Conservation (phyloP, 2,329 filamentous ascomycete genomes). For the Conoideocrella luteorostrata region DNA sequence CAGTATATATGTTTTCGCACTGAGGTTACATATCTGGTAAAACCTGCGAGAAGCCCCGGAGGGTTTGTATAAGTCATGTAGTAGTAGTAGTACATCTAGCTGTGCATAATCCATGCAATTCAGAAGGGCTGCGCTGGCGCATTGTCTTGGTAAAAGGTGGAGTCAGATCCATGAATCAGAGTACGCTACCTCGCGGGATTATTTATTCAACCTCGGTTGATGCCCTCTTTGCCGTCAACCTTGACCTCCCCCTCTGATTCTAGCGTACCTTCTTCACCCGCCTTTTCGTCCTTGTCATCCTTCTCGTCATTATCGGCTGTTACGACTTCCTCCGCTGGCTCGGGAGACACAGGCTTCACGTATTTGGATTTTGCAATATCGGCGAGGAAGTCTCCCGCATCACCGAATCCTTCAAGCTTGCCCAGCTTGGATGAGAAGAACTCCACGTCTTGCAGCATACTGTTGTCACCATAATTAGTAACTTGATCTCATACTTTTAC, state of each 20-base stretch:
- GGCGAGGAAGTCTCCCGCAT: conserved; percentile 63
- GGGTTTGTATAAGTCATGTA: too few species aligned
- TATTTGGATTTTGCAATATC: conserved; percentile 58
- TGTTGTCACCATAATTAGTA: conserved; percentile 25
- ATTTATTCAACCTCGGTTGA: too few species aligned
- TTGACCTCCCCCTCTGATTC: neutral
- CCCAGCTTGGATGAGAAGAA: conserved; percentile 64
- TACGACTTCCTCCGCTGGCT: conserved; percentile 10
- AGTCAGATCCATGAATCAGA: too few species aligned
- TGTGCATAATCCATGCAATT: too few species aligned
- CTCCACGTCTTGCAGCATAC: conserved; percentile 71
- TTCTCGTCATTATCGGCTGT: conserved; percentile 11
- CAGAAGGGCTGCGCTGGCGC: too few species aligned
- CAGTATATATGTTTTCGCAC: too few species aligned
- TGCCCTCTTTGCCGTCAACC: too few species aligned
- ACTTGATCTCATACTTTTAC: neutral
- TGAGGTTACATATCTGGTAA: too few species aligned
- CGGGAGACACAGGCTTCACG: conserved; percentile 21
- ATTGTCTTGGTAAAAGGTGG: too few species aligned
- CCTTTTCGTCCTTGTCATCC: neutral
- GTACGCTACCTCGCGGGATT: too few species aligned
- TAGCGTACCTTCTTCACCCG: neutral
- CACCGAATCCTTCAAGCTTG: conserved; percentile 73
- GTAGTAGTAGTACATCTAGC: too few species aligned
- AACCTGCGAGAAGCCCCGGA: too few species aligned